Evolutionary conservation across 2,329 filamentous ascomycete genomes (phyloP).

Genomic region (Penicillium sp.): DNA sequence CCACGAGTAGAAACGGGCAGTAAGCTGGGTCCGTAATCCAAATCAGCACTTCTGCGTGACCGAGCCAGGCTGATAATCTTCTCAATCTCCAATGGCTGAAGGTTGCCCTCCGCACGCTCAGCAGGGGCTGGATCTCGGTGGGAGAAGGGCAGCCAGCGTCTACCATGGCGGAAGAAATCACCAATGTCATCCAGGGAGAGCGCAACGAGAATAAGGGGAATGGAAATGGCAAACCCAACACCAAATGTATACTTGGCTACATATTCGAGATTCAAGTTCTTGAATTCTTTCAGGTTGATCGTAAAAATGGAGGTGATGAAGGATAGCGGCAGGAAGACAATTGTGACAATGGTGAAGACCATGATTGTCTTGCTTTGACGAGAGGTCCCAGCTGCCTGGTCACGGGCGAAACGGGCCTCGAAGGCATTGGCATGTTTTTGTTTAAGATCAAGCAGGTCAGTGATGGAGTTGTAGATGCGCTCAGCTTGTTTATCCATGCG

Average conservation of each 20-base stretch:
- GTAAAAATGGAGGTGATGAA: slow-evolving; percentile 59
- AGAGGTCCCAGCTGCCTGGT: slow-evolving; percentile 62
- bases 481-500: slow-evolving; percentile 64
- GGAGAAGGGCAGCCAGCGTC: slow-evolving; percentile 25
- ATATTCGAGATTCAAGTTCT: slow-evolving; percentile 48
- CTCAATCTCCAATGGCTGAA: slow-evolving; percentile 26
- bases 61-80: slow-evolving; percentile 27
- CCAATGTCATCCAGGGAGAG: slow-evolving; percentile 47
- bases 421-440: slow-evolving; percentile 69
- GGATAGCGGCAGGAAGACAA: slow-evolving; percentile 56
- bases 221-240: slow-evolving; percentile 54
- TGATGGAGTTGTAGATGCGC: slow-evolving; percentile 60
- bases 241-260: slow-evolving; percentile 59
- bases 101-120: background rate
- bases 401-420: slow-evolving; percentile 58
- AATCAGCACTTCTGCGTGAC: slow-evolving; percentile 25
- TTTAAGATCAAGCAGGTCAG: slow-evolving; percentile 65
- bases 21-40: slow-evolving; percentile 26
- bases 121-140: slow-evolving; percentile 1
- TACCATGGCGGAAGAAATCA: slow-evolving; percentile 26
- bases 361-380: slow-evolving; percentile 58
- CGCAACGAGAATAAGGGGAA: slow-evolving; percentile 50
- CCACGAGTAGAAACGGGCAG: slow-evolving; percentile 29
- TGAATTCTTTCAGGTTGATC: slow-evolving; percentile 54
- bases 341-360: slow-evolving; percentile 61